phyloP scores from a whole-genome alignment of 257 asterid genomes.

The Anisodus acutangulus region DNA sequence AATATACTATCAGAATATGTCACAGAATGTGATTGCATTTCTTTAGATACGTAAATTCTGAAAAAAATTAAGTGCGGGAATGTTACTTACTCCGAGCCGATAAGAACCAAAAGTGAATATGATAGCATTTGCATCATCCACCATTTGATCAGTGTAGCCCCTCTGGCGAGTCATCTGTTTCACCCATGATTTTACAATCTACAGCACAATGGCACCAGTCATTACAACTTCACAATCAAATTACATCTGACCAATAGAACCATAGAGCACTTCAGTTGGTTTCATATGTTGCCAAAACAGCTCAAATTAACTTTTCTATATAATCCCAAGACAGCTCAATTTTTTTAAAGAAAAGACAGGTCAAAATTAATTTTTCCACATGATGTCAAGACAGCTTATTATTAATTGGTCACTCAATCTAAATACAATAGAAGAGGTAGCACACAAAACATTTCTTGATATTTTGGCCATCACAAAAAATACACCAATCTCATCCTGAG shows the following conservation, averaged over 20 bases:
- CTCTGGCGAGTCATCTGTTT: slow-evolving; percentile 48
- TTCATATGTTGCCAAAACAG: not conserved
- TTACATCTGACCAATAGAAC: slow-evolving; percentile 37
- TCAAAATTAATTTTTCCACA: not conserved
- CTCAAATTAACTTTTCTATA: not conserved
- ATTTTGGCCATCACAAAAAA: too few relatives aligned
- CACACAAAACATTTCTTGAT: too few relatives aligned
- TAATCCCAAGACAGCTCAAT: not conserved
- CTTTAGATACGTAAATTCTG: not conserved
- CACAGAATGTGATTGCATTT: not conserved
- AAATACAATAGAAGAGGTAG: not conserved
- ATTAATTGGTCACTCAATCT: not conserved
- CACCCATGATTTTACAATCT: slow-evolving; percentile 54
- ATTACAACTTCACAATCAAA: slow-evolving; percentile 4
- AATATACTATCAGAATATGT: not conserved
- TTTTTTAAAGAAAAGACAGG: not conserved
- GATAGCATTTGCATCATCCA: slow-evolving; percentile 53
- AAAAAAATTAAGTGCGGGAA: slow-evolving; percentile 7
- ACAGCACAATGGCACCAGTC: slow-evolving; percentile 2
- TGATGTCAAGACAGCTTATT: not conserved
- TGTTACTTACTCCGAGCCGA: slow-evolving; percentile 48
- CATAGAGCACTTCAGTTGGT: not conserved
- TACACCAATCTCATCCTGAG: too few relatives aligned
- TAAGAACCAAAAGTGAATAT: slow-evolving; percentile 55
- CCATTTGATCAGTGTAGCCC: slow-evolving; percentile 52